A percentile compares a stretch with the other conserved stretches of the same genome.
Evolutionary conservation across 352 stramenopile genomes (phyloP).

Genomic region (Pythium dissotocum): DNA sequence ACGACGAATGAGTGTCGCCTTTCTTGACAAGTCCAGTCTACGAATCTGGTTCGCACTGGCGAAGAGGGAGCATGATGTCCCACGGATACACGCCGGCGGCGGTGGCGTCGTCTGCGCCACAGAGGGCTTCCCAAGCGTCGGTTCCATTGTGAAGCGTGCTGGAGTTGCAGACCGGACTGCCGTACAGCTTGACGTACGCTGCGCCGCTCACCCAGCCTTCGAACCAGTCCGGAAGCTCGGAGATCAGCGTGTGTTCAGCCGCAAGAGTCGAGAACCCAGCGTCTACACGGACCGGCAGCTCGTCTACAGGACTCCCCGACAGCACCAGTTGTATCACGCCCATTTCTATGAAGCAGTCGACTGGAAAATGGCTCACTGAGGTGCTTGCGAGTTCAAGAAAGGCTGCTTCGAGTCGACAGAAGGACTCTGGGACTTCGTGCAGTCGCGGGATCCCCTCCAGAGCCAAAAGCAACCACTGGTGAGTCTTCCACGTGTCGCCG

Average conservation of each 20-base stretch:
- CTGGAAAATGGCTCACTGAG: neutral
- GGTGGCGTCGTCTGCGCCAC: neutral
- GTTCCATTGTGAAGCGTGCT: neutral
- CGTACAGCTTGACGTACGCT: neutral
- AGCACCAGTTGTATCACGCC: neutral
- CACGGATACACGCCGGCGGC: neutral
- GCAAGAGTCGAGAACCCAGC: neutral
- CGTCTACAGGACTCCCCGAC: neutral
- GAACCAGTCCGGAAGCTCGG: neutral
- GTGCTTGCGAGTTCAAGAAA: neutral
- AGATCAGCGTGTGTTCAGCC: neutral
- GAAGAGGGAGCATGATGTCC: conserved; percentile 1
- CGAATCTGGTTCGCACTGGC: neutral
- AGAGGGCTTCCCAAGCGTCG: neutral
- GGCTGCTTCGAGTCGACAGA: neutral
- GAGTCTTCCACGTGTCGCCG: conserved; percentile 3
- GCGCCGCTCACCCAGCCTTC: neutral
- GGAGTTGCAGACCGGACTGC: conserved; percentile 6
- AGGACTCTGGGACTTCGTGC: neutral
- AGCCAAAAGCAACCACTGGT: neutral
- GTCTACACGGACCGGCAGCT: neutral
- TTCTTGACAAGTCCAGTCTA: neutral
- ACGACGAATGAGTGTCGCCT: neutral
- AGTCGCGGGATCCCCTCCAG: neutral
- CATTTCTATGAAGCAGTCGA: neutral